A percentile compares a stretch with the other conserved stretches of the same genome.
Conservation (phyloP, 2,329 filamentous ascomycete genomes). For the Curvularia sp. region DNA sequence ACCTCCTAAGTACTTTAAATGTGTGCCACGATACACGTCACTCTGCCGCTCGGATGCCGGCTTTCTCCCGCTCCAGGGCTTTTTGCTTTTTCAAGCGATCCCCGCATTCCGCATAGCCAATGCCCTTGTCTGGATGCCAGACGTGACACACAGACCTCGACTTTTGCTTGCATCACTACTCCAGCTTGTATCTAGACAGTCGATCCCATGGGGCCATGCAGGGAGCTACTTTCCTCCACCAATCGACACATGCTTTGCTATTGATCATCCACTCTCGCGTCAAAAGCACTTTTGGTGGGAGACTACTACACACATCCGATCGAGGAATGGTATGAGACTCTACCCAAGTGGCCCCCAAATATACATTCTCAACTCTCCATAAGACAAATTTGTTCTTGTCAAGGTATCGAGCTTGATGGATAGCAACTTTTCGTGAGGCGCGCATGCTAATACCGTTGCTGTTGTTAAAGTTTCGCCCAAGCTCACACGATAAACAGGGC, state of each 20-base stretch:
- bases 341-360: not conserved
- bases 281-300: not conserved
- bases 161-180: not conserved
- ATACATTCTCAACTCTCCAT: not conserved
- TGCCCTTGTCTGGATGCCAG: not conserved
- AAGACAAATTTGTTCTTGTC: not conserved
- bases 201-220: not conserved
- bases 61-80: slow-evolving; percentile 9
- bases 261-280: not conserved
- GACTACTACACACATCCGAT: not conserved
- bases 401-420: not conserved
- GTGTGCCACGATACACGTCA: slow-evolving; percentile 13
- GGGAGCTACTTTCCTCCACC: not conserved
- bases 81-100: slow-evolving; percentile 21
- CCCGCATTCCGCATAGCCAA: slow-evolving; percentile 15
- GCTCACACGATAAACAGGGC: not conserved
- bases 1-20: not conserved
- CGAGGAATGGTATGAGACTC: not conserved
- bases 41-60: slow-evolving; percentile 15
- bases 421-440: not conserved
- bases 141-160: slow-evolving; percentile 3
- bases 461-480: not conserved
- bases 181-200: not conserved
- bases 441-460: not conserved
- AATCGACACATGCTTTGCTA: not conserved